These are phyloP conservation scores for Magnolia changhungtana DNA, from an alignment of 164 flowering plant species.

Conservation along the genomic window DNA sequence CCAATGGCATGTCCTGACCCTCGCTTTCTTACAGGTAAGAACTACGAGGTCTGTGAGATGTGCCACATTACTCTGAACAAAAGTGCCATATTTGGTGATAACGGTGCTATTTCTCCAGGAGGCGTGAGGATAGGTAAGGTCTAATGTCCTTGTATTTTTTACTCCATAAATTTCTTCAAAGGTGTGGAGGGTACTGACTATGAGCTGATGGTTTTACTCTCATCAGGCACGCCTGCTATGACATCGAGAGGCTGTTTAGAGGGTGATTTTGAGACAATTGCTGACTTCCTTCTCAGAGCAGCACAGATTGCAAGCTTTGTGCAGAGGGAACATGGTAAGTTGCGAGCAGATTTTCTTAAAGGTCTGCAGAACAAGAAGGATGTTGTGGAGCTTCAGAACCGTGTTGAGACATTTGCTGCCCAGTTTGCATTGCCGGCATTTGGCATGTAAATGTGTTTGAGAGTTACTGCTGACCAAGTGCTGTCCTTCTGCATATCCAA, in stretches of 20 bases:
- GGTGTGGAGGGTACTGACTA: neutral
- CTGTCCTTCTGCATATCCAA: neutral
- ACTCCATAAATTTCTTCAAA: neutral
- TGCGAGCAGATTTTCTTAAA: constrained; percentile 54
- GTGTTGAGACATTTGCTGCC: constrained; percentile 73
- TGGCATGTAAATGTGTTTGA: constrained; percentile 32
- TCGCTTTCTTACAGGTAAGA: constrained; percentile 42
- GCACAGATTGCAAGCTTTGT: constrained; percentile 64
- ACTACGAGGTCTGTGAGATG: constrained; percentile 75
- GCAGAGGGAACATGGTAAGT: constrained; percentile 67
- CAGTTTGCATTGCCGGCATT: constrained; percentile 81
- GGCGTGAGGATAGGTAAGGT: constrained; percentile 43
- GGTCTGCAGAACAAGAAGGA: constrained; percentile 70
- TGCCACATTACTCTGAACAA: constrained; percentile 67
- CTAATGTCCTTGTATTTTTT: neutral
- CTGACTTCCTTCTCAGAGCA: constrained; percentile 73
- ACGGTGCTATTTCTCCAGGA: constrained; percentile 69
- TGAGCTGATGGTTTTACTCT: neutral
- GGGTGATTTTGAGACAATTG: constrained; percentile 82
- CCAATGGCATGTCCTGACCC: neutral
- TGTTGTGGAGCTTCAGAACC: constrained; percentile 55
- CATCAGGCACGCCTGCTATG: constrained; percentile 91
- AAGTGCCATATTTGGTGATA: constrained; percentile 74
- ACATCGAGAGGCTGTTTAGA: constrained; percentile 91
- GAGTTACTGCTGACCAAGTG: neutral